A percentile compares a stretch with the other conserved stretches of the same genome.
Evolutionary conservation across 495 filamentous ascomycete genomes (phyloP).

Genomic region (Niebla homalea): DNA sequence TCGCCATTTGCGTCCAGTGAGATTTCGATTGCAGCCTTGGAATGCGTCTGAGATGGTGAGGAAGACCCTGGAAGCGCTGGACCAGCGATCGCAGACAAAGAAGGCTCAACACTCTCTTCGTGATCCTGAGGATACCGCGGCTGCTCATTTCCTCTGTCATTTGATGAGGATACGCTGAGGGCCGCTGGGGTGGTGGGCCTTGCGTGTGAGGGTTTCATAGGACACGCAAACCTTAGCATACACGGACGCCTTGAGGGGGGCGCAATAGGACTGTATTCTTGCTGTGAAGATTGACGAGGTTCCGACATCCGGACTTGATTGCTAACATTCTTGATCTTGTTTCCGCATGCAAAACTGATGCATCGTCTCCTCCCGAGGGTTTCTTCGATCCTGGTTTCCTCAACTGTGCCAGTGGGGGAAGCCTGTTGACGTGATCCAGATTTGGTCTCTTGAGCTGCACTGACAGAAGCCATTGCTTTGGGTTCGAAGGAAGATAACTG

Average conservation of each 20-base stretch:
- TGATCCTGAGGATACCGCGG: no score
- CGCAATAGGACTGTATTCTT: slow-evolving; percentile 2
- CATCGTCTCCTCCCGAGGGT: slow-evolving; percentile 63
- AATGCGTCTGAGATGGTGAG: no score
- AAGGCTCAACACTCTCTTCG: no score
- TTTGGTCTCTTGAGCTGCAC: neutral
- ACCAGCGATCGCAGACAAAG: no score
- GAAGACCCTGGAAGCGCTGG: no score
- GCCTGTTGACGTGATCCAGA: slow-evolving; percentile 17
- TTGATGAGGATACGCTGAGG: no score
- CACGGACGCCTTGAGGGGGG: slow-evolving; percentile 34
- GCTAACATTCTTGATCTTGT: neutral
- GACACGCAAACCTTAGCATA: slow-evolving; percentile 49
- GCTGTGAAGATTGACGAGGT: no score
- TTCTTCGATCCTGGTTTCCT: slow-evolving; percentile 38
- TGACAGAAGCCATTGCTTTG: neutral
- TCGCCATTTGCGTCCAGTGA: no score
- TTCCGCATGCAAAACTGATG: slow-evolving; percentile 80
- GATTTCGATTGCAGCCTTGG: no score
- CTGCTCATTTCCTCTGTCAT: no score
- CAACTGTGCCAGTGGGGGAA: slow-evolving; percentile 15
- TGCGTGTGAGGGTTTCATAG: slow-evolving; percentile 29
- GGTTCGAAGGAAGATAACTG: neutral
- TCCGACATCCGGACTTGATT: no score
- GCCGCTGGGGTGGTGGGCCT: neutral